Conservation (phyloP, 805 yeast genomes). For the Diddensiella santjacobensis region DNA sequence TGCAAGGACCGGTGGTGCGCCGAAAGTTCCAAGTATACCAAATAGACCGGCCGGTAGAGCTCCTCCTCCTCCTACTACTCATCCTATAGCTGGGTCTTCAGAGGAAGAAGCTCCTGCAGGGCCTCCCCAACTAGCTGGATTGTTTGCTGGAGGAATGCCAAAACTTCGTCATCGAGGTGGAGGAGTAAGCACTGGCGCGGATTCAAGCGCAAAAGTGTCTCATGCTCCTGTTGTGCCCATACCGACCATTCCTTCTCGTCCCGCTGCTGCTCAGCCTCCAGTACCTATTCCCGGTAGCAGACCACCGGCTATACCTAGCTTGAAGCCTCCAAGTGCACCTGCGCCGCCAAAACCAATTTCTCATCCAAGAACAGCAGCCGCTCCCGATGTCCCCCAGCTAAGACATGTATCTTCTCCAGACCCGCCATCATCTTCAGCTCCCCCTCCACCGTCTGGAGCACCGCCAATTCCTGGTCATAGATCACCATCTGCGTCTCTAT, state of each 20-base stretch:
- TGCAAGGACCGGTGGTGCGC: slow-evolving; percentile 24
- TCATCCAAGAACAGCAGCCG: slow-evolving; percentile 14
- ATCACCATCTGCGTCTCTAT: slow-evolving; percentile 2
- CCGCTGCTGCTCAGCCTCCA: slow-evolving; percentile 21
- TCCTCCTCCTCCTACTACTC: slow-evolving; percentile 33
- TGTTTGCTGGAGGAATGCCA: slow-evolving; percentile 79
- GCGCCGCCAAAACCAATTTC: slow-evolving; percentile 16
- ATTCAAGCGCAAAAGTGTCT: slow-evolving; percentile 9
- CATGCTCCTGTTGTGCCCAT: slow-evolving; percentile 14
- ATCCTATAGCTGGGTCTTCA: slow-evolving; percentile 25
- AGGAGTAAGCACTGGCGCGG: slow-evolving; percentile 23
- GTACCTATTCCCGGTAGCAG: slow-evolving; percentile 16
- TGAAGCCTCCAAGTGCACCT: slow-evolving; percentile 25
- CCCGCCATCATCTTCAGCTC: slow-evolving; percentile 20
- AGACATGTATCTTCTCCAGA: slow-evolving; percentile 19
- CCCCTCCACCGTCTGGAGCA: slow-evolving; percentile 19
- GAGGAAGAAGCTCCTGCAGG: slow-evolving; percentile 29
- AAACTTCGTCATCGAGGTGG: slow-evolving; percentile 52
- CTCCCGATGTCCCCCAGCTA: slow-evolving; percentile 11
- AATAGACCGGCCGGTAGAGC: slow-evolving; percentile 27
- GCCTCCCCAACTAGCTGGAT: slow-evolving; percentile 47
- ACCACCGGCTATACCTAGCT: slow-evolving; percentile 19
- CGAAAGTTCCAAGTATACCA: slow-evolving; percentile 25
- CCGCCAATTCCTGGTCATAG: slow-evolving; percentile 7
- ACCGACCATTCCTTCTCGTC: slow-evolving; percentile 19